Conservation (phyloP, 2,329 filamentous ascomycete species). For the Curvularia hawaiiensis region DNA sequence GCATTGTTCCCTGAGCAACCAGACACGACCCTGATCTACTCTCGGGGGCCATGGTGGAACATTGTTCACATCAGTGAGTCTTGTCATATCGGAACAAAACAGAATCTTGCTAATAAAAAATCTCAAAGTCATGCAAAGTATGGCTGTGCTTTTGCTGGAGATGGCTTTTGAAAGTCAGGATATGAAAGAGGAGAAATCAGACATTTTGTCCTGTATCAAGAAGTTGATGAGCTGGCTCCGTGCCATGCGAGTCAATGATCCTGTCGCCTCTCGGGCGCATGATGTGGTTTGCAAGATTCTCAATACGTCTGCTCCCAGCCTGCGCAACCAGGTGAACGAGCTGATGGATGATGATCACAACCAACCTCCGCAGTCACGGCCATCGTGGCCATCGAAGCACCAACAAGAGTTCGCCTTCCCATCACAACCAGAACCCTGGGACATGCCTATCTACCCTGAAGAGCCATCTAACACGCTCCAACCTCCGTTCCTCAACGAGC, state of each 20-base stretch:
- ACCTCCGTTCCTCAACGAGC: background rate
- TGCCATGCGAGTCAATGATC: conserved; percentile 35
- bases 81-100: background rate
- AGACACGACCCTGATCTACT: conserved; percentile 35
- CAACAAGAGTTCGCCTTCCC: background rate
- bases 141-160: conserved; percentile 46
- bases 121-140: conserved; percentile 44
- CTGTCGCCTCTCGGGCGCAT: conserved; percentile 41
- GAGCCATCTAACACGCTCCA: background rate
- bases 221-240: conserved; percentile 44
- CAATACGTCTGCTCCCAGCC: conserved; percentile 17
- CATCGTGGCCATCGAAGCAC: background rate
- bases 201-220: conserved; percentile 38
- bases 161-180: conserved; percentile 39
- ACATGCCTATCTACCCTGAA: background rate
- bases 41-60: conserved; percentile 49
- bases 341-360: conserved; percentile 9
- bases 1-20: conserved; percentile 41
- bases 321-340: conserved; percentile 23
- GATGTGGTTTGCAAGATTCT: conserved; percentile 24
- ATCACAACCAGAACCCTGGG: conserved; percentile 1
- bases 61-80: conserved; percentile 42
- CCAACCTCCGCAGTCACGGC: background rate
- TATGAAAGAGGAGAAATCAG: conserved; percentile 28
- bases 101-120: background rate